These are phyloP conservation scores for Buxus sempervirens DNA, from an alignment of 164 flowering plant species.

Conservation along the genomic window DNA sequence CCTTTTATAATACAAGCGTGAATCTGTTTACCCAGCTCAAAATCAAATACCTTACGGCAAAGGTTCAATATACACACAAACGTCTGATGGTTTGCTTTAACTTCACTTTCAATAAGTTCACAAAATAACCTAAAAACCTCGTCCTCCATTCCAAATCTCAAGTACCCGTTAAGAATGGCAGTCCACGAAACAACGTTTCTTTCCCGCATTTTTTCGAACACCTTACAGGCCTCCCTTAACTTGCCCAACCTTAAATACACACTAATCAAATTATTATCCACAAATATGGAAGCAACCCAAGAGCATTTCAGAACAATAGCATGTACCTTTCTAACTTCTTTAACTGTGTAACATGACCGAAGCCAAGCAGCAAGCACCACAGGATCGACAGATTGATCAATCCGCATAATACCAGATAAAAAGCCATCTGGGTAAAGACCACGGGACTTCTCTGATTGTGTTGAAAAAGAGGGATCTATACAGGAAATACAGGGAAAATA, in stretches of 20 bases:
- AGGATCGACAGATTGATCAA: slow-evolving; percentile 16
- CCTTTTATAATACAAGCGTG: slow-evolving; percentile 68
- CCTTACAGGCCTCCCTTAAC: slow-evolving; percentile 47
- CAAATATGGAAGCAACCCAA: slow-evolving; percentile 21
- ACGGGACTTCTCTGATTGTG: background rate
- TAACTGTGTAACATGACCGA: slow-evolving; percentile 33
- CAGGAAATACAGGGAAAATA: slow-evolving; percentile 1
- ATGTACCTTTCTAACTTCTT: slow-evolving; percentile 47
- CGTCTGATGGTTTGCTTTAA: slow-evolving; percentile 44
- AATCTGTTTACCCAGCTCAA: slow-evolving; percentile 59
- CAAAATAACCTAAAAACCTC: slow-evolving; percentile 42
- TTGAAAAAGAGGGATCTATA: slow-evolving; percentile 8
- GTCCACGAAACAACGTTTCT: slow-evolving; percentile 79
- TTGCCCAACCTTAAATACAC: slow-evolving; percentile 44
- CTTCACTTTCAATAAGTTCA: slow-evolving; percentile 33
- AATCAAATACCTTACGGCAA: slow-evolving; percentile 51
- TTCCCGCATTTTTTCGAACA: slow-evolving; percentile 63
- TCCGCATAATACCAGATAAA: slow-evolving; percentile 3
- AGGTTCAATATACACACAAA: slow-evolving; percentile 67
- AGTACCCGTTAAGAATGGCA: slow-evolving; percentile 67
- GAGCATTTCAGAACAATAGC: slow-evolving; percentile 32
- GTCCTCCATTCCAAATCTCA: slow-evolving; percentile 39
- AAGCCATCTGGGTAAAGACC: slow-evolving; percentile 12
- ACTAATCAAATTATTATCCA: slow-evolving; percentile 60
- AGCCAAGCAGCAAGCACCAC: slow-evolving; percentile 40